Percentiles rank a stretch among this genome's conserved stretches.
Conservation (phyloP, 1,139 yeast genomes). For the Meyerozyma athensensis region DNA sequence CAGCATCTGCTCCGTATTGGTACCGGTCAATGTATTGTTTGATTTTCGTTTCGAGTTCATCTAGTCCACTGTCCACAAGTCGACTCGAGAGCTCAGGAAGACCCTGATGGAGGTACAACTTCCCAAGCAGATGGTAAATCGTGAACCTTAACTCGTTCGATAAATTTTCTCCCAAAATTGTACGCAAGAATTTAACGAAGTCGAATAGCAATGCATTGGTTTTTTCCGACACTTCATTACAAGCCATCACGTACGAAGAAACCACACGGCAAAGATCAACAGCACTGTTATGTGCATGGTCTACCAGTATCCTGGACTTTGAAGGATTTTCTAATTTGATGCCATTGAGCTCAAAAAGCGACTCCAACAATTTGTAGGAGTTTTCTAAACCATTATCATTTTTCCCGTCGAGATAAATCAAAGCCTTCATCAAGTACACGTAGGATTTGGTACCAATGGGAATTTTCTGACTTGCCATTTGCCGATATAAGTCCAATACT, state of each 20-base stretch:
- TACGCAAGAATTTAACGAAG: conserved; percentile 27
- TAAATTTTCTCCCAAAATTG: conserved; percentile 18
- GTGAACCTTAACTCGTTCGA: conserved; percentile 22
- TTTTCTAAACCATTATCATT: conserved; percentile 20
- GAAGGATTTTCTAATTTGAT: conserved; percentile 12
- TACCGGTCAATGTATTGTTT: conserved; percentile 13
- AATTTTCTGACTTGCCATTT: conserved; percentile 32
- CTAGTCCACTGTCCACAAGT: conserved; percentile 22
- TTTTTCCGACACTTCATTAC: conserved; percentile 15
- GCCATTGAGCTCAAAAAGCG: conserved; percentile 32
- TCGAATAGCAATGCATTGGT: conserved; percentile 20
- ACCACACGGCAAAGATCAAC: conserved; percentile 23
- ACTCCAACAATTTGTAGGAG: conserved; percentile 26
- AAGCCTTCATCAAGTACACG: conserved; percentile 36
- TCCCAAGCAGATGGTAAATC: conserved; percentile 26
- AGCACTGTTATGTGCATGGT: conserved; percentile 14
- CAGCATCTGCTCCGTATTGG: conserved; percentile 14
- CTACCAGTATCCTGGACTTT: conserved; percentile 9
- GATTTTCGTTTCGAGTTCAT: conserved; percentile 19
- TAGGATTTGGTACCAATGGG: conserved; percentile 34
- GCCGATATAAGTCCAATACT: conserved; percentile 32
- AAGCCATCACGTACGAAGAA: conserved; percentile 19
- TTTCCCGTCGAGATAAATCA: conserved; percentile 33
- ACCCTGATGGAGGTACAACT: conserved; percentile 21
- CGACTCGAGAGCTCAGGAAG: conserved; percentile 19